Base-by-base conservation (phyloP, 495 filamentous ascomycete species). In the Aspergillus wentii region DNA sequence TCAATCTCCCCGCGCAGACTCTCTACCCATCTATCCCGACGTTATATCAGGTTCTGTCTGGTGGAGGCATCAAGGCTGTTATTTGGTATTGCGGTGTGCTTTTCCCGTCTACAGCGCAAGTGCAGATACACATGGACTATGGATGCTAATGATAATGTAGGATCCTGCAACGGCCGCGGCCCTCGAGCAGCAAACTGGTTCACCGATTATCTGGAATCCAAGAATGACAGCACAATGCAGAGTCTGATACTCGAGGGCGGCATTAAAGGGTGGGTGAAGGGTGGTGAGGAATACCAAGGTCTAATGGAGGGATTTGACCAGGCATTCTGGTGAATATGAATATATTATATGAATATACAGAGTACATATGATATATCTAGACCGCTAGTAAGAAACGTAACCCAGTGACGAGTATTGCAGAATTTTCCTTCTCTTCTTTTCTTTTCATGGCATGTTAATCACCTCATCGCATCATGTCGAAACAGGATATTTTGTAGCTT, bases 1-100 rank as follows among this genome's bases (percentile, higher is more conserved):
- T 88, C 54, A 88, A 87, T 51, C 70, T 88, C 4, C 83, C 83
- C 1, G 82, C 81, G 1, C 81, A 87, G 46, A 79, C 68, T 45
- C 60, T 87, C 0, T 78, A 76, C 37, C 69, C 69, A 0, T 74
- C 72, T 3, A 56, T 85, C 1, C 72, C 80, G 1, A 57, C 71
- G 0, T 34, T 86, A 8, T 82, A 84, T 47, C 49, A 48, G 5
- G 35, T 84, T 11, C 64, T 83, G 32, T 61, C 59, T 14, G 59
- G 53, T 4, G 74, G 75, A 1, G 65, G 64, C 0, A 48, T 79
- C 2, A 51, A 57, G 16, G 61, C 59, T 33, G 71, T 83, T 7
- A 71, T 86, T 28, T 88, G 78, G 63, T 87, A 80, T 46, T 87
- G 84, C 45, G 74, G 83, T 85, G 48, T 35, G 69, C 65, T 26